Evolutionary conservation across 1,139 yeast genomes (phyloP).

Genomic region (Kodamaea fungicola): DNA sequence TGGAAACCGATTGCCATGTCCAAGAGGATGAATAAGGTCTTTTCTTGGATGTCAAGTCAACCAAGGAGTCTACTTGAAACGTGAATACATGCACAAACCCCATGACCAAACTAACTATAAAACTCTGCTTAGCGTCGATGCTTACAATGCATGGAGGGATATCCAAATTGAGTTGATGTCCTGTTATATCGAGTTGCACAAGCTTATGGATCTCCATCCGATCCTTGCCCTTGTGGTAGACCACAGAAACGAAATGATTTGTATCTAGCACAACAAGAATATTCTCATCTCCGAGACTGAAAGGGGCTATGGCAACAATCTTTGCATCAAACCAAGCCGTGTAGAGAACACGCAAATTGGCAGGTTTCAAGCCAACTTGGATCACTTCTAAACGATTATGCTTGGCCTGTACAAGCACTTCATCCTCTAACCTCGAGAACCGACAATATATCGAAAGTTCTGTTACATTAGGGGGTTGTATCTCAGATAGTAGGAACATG

Average conservation of each 20-base stretch:
- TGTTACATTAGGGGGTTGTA: constrained; percentile 15
- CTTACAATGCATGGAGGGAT: constrained; percentile 18
- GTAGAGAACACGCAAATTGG: not conserved
- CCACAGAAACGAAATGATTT: constrained; percentile 7
- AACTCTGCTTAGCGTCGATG: constrained; percentile 16
- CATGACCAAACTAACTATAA: constrained; percentile 28
- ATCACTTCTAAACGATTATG: constrained; percentile 17
- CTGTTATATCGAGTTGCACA: constrained; percentile 19
- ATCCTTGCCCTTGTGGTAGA: constrained; percentile 3
- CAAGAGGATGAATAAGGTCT: constrained; percentile 6
- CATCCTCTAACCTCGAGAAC: constrained; percentile 11
- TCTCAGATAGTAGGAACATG: constrained; percentile 17
- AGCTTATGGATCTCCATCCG: constrained; percentile 7
- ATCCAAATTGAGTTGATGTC: constrained; percentile 30
- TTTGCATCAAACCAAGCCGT: constrained; percentile 3
- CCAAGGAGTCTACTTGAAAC: constrained; percentile 9
- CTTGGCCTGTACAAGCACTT: constrained; percentile 18
- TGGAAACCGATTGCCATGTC: constrained; percentile 12
- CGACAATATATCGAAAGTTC: constrained; percentile 12
- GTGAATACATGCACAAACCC: constrained; percentile 25
- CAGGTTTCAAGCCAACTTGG: constrained; percentile 4
- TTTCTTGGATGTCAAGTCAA: constrained; percentile 2
- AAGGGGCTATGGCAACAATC: constrained; percentile 8
- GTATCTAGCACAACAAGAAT: constrained; percentile 15
- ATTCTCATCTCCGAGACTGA: constrained; percentile 4